Percentiles rank a stretch among this genome's conserved stretches.
phyloP scores from a whole-genome alignment of 2,329 filamentous ascomycete genomes.

The Diaporthe capsici region DNA sequence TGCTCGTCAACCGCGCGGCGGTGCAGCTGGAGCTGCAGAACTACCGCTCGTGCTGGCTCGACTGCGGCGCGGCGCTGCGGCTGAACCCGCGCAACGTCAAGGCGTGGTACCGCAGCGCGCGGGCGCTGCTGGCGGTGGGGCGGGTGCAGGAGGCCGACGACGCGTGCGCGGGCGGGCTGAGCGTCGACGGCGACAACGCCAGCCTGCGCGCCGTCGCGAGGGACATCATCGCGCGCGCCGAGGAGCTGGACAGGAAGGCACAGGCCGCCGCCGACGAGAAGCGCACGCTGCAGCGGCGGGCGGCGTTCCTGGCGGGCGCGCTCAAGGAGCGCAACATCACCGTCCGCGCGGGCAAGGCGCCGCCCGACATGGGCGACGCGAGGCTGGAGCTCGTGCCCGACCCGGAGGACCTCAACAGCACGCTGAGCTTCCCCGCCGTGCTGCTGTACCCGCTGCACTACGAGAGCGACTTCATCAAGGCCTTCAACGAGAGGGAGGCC shows the following conservation, averaged over 20 bases:
- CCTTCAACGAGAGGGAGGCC: constrained; percentile 82
- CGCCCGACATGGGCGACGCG: constrained; percentile 92
- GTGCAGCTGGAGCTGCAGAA: constrained; percentile 92
- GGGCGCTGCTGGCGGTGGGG: constrained; percentile 83
- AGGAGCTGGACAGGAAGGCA: constrained; percentile 50
- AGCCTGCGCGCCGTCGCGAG: constrained; percentile 73
- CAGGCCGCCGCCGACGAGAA: constrained; percentile 63
- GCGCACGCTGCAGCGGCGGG: constrained; percentile 67
- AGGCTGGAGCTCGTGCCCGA: constrained; percentile 78
- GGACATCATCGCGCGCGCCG: constrained; percentile 74
- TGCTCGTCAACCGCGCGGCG: constrained; percentile 89
- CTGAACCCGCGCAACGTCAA: constrained; percentile 88
- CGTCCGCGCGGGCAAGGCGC: constrained; percentile 75
- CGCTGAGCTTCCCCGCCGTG: constrained; percentile 82
- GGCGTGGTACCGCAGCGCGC: constrained; percentile 88
- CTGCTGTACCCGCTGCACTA: constrained; percentile 87
- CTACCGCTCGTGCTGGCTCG: constrained; percentile 86
- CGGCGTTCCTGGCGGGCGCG: constrained; percentile 74
- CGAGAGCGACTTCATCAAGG: constrained; percentile 92
- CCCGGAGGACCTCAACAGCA: constrained; percentile 78
- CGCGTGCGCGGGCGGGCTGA: constrained; percentile 80
- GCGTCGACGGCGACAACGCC: constrained; percentile 78
- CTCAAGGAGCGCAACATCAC: constrained; percentile 79
- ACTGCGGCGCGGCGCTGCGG: constrained; percentile 84
- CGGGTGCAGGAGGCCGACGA: constrained; percentile 86